Base-by-base conservation (phyloP, 2,329 filamentous ascomycete genomes). In the Colletotrichum siamense region DNA sequence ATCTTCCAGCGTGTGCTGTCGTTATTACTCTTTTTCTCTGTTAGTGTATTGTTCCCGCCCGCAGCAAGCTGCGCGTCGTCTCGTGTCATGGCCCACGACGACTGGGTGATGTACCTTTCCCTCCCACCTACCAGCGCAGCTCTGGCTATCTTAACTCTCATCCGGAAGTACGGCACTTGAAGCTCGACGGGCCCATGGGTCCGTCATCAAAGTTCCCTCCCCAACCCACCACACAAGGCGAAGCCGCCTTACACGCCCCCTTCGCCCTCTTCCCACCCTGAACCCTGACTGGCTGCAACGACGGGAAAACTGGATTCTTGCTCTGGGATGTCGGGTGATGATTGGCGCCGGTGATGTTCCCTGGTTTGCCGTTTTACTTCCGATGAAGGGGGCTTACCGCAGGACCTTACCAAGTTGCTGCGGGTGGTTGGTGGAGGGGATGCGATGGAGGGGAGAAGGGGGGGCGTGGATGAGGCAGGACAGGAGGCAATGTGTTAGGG, bases 161-260 rank as follows among this genome's bases (percentile, higher is more conserved):
- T 52, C 34, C 73, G 73, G 73, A 69, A 73, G 64, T 73, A 26
- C 73, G 73, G 73, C 73, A 76, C 63, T 71, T 71, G 68, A 44
- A 69, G 52, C 63, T 57, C 34, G 26, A 61, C 67, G 67, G 67
- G 57, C 34, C 70, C 64, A 52, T 28, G 52, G 52, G 66, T 61
- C 52, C 66, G 32, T 73, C 44, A 52, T 64, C 69, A 69, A 69
- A 69, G 73, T 76, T 76, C 64, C 49, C 55, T 44, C 18, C 49
- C 32, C 68, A 63, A 52, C 44, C 44, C 44, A 52, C 44, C n/a
- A 52, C 44, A 52, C 44, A 52, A 52, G 44, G 44, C 68, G 39
- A 18, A 49, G 5, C 52, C 69, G 63, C 73, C 34, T 64, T 61
- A 67, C 55, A 52, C 73, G 34, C 63, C 24, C 72, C 72, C 68